Evolutionary conservation across 192 early-diverging fungal species (phyloP).

Genomic region (Coemansia furcata): DNA sequence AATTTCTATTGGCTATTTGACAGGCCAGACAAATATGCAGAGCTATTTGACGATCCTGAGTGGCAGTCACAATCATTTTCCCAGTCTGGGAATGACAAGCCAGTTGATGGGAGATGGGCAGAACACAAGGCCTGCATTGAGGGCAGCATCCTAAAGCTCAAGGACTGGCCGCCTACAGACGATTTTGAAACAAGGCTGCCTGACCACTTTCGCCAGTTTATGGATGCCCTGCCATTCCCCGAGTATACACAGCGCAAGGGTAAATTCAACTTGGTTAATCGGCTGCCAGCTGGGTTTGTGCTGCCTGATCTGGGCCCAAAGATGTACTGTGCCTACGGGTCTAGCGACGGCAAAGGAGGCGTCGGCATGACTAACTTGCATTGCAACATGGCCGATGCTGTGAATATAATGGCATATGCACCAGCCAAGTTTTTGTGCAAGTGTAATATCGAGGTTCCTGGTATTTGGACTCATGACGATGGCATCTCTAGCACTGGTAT

Average conservation of each 20-base stretch:
- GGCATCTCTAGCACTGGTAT: not conserved
- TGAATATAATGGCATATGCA: conserved; percentile 71
- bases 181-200: conserved; percentile 59
- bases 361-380: conserved; percentile 73
- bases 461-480: conserved; percentile 5
- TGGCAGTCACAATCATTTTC: not conserved
- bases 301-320: conserved; percentile 75
- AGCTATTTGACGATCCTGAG: conserved; percentile 8
- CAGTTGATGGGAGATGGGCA: conserved; percentile 3
- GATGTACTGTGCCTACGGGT: conserved; percentile 72
- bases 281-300: conserved; percentile 55
- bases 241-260: conserved; percentile 59
- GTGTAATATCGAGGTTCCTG: conserved; percentile 9
- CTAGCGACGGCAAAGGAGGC: conserved; percentile 50
- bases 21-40: conserved; percentile 17
- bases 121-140: conserved; percentile 12
- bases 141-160: conserved; percentile 47
- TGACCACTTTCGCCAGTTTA: conserved; percentile 55
- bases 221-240: conserved; percentile 56
- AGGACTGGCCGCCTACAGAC: conserved; percentile 67
- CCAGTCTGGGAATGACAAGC: not conserved
- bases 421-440: conserved; percentile 12
- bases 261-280: conserved; percentile 57
- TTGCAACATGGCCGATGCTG: conserved; percentile 77
- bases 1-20: conserved; percentile 57